These are phyloP conservation scores for Nyctanthes arbortristis DNA, from an alignment of 257 asterid genomes.

Conservation along the genomic window DNA sequence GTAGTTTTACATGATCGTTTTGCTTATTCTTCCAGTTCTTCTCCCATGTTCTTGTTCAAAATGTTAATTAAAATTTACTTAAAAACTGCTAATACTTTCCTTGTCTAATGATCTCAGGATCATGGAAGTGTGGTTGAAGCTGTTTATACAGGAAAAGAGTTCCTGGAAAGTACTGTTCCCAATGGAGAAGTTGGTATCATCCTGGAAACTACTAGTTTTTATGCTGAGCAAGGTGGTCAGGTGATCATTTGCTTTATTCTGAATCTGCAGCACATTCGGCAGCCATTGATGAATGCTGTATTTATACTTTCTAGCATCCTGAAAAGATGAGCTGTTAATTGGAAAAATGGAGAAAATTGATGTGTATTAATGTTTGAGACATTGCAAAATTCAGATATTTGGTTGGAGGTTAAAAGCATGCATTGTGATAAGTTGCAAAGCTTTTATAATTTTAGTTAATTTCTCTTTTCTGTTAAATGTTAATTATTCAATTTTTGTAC, in stretches of 20 bases:
- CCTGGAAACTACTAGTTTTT: constrained; percentile 83
- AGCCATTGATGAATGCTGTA: background rate
- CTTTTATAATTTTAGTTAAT: no score
- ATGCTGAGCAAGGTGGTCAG: constrained; percentile 99
- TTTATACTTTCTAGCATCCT: constrained; percentile 13
- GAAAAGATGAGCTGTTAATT: constrained; percentile 2
- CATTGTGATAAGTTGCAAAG: background rate
- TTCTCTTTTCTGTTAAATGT: no score
- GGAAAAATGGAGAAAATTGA: constrained; percentile 11
- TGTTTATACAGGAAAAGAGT: constrained; percentile 75
- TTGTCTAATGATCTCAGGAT: constrained; percentile 43
- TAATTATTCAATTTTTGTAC: constrained; percentile 1
- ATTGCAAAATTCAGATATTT: no score
- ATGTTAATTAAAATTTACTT: background rate
- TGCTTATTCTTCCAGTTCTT: no score
- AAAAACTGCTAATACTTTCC: background rate
- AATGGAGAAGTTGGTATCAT: constrained; percentile 79
- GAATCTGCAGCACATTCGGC: background rate
- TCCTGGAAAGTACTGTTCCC: constrained; percentile 58
- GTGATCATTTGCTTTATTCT: constrained; percentile 33
- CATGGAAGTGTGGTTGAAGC: constrained; percentile 85
- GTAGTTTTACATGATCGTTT: no score
- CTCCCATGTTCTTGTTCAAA: no score
- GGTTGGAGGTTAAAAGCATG: background rate
- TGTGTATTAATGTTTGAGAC: constrained; percentile 8